phyloP scores from a whole-genome alignment of 2,329 filamentous ascomycete genomes.

The Cercospora janseana region DNA sequence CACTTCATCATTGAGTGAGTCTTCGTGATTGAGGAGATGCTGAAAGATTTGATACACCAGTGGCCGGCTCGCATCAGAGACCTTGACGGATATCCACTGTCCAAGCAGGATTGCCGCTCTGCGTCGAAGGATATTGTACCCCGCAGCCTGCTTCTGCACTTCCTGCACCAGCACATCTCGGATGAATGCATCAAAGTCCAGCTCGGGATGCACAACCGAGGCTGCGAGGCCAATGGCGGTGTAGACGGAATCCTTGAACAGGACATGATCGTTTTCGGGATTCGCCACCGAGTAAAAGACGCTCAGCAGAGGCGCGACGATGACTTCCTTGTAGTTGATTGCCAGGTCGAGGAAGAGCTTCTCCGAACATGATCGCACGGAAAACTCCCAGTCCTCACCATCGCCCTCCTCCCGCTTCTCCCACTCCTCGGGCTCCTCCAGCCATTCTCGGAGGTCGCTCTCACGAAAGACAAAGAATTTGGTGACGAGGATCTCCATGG shows the following conservation, averaged over 20 bases:
- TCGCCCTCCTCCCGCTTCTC: slow-evolving; percentile 84
- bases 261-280: slow-evolving; percentile 65
- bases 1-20: slow-evolving; percentile 82
- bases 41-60: slow-evolving; percentile 86
- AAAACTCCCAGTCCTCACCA: slow-evolving; percentile 85
- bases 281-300: slow-evolving; percentile 78
- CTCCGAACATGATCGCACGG: slow-evolving; percentile 87
- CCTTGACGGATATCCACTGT: slow-evolving; percentile 81
- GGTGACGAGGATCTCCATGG: slow-evolving; percentile 81
- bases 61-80: slow-evolving; percentile 65
- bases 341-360: slow-evolving; percentile 90
- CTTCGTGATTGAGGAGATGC: slow-evolving; percentile 74
- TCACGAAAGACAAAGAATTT: slow-evolving; percentile 85
- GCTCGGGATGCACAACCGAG: slow-evolving; percentile 66
- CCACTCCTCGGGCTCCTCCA: slow-evolving; percentile 93
- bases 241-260: slow-evolving; percentile 91
- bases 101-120: slow-evolving; percentile 85
- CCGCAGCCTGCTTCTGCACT: slow-evolving; percentile 64
- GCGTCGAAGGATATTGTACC: slow-evolving; percentile 79
- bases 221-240: slow-evolving; percentile 87
- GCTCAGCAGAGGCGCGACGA: slow-evolving; percentile 73
- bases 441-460: slow-evolving; percentile 85
- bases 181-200: slow-evolving; percentile 83
- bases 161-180: slow-evolving; percentile 73
- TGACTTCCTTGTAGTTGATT: slow-evolving; percentile 79